phyloP scores from a whole-genome alignment of 495 filamentous ascomycete genomes.

The Terfezia claveryi region DNA sequence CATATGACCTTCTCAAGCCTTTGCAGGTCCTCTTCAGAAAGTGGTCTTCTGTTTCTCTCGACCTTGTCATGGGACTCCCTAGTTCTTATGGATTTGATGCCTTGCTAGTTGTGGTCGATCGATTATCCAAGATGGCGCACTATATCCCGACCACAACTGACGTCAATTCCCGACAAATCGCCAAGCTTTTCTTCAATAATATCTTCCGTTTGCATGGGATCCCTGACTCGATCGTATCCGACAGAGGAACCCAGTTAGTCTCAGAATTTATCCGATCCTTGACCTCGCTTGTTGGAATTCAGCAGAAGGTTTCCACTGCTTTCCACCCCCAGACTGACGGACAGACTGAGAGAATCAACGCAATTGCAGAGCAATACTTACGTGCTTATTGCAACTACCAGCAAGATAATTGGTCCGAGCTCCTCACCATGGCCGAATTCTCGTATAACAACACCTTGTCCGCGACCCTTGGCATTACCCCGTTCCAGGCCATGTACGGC shows the following conservation, averaged over 20 bases:
- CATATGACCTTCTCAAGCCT: neutral
- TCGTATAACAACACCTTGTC: neutral
- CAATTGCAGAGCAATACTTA: neutral
- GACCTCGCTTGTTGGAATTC: neutral
- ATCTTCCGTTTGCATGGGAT: no score
- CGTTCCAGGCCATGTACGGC: neutral
- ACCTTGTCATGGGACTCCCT: no score
- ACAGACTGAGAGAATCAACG: neutral
- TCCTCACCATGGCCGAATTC: neutral
- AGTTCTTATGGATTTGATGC: no score
- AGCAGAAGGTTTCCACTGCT: neutral
- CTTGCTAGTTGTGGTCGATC: no score
- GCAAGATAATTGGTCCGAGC: neutral
- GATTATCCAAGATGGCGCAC: no score
- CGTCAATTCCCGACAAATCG: no score
- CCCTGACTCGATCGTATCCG: no score
- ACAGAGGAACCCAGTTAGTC: neutral
- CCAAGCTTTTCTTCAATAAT: no score
- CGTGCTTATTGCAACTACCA: neutral
- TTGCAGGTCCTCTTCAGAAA: no score
- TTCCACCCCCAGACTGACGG: neutral
- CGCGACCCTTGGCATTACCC: neutral
- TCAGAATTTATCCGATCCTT: neutral
- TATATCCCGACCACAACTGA: no score
- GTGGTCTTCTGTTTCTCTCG: no score